Evolutionary conservation across 306 rosid genomes (phyloP).

Genomic region (Castanea sativa): DNA sequence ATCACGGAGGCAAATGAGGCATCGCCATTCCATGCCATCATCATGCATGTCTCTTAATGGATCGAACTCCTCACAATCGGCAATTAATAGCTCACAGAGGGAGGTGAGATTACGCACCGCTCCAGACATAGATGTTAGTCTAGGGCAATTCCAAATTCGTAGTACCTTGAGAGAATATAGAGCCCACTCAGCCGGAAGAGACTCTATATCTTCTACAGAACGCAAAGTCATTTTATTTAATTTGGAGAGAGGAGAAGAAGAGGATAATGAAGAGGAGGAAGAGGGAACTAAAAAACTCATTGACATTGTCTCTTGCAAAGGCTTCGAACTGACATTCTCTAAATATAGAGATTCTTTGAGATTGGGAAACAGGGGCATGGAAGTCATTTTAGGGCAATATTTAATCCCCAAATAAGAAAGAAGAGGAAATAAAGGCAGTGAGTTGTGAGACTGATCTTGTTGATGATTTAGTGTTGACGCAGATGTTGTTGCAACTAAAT

Average conservation of each 20-base stretch:
- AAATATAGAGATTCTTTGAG: accelerated
- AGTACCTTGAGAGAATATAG: background rate
- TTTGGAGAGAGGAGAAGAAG: background rate
- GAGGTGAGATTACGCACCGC: background rate
- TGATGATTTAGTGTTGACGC: no score
- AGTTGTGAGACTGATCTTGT: no score
- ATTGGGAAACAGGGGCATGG: no score
- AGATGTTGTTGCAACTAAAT: no score
- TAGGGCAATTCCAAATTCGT: background rate
- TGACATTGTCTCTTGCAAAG: no score
- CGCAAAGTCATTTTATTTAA: accelerated
- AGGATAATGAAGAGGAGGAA: background rate
- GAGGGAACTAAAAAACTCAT: no score
- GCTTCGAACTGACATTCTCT: no score
- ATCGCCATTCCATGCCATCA: background rate
- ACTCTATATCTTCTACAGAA: background rate
- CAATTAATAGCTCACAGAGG: accelerated
- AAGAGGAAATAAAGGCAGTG: no score
- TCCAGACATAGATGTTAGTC: no score
- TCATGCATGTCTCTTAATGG: background rate
- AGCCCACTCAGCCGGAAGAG: background rate
- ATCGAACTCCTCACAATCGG: accelerated
- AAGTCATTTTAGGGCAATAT: no score
- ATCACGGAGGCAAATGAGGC: background rate
- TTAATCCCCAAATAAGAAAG: accelerated